Base-by-base conservation (phyloP, 768 basidiomycete species). In the Gymnopilus dilepis region DNA sequence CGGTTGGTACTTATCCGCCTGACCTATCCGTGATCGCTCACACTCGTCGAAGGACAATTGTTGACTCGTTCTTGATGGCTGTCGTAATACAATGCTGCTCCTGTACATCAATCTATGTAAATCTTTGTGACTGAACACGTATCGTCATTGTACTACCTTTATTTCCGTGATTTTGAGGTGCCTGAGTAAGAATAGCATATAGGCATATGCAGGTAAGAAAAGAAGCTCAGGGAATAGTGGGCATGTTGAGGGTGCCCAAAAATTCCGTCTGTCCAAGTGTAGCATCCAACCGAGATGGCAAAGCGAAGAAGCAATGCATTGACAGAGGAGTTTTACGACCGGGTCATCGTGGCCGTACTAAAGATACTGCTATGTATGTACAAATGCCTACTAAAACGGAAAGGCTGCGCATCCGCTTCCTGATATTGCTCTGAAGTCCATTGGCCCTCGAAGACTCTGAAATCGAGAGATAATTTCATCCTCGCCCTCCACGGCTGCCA, bases 221-320 rank as follows among this genome's bases (percentile, higher is more conserved):
- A n/a, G 7, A 37, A 37, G 11, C 11, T 9, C 7, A 37, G 34
- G 34, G 3, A 37, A 37, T 9, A 37, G 11, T 15, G 8, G 3
- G 34, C 9, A 15, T 15, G 11, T 8, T 21, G 15, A n/a, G 19
- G 40, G 40, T 17, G 40, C 19, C 19, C 40, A n/a, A 41, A 6
- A 3, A 13, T n/a, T 19, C 28, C 17, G 3, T 3, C 24, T 50
- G 17, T 19, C 6, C n/a, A 19, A n/a, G 26, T 17, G 47, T 2
- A n/a, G n/a, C n/a, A n/a, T 15, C 26, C 30, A 50, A 50, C 28
- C 13, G 28, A 30, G 28, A 7, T 50, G n/a, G 47, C 47, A 50
- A 22, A 50, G 47, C 47, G 8, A 50, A 30, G 8, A 50, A 30
- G 47, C 47, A 50, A 50, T 50, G 47, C 47, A 50, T 50, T 50